Evolutionary conservation across 2,329 filamentous ascomycete species (phyloP).

Genomic region (Hymenoscyphus scutula): DNA sequence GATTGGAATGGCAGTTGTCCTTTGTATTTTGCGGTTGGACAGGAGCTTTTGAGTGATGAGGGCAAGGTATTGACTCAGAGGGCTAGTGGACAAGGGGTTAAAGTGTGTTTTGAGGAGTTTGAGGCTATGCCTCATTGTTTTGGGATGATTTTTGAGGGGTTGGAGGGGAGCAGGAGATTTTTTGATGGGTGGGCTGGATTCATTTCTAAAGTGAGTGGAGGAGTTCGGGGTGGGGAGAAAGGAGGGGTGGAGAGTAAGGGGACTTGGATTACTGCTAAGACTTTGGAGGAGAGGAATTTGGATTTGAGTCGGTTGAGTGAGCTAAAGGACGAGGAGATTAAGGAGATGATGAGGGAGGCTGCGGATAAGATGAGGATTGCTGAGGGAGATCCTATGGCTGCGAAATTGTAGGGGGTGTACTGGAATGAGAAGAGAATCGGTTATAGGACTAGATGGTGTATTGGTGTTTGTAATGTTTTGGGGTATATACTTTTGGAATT

Average conservation of each 20-base stretch:
- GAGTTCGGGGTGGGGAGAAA: not conserved
- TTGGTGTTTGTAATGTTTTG: not conserved
- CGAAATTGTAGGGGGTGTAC: not conserved
- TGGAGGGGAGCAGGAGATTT: conserved; percentile 49
- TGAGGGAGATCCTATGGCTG: not conserved
- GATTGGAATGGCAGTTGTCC: conserved; percentile 65
- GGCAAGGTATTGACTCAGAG: conserved; percentile 57
- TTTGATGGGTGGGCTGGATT: conserved; percentile 57
- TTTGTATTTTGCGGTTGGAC: conserved; percentile 65
- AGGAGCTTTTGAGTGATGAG: conserved; percentile 72
- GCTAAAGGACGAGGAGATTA: conserved; percentile 41
- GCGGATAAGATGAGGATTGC: conserved; percentile 19
- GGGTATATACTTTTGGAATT: too few relatives aligned
- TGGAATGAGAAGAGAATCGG: not conserved
- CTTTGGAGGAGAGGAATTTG: not conserved
- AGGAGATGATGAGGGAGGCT: conserved; percentile 37
- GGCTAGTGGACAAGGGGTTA: conserved; percentile 55
- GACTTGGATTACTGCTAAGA: not conserved
- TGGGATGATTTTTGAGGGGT: conserved; percentile 51
- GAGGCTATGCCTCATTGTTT: conserved; percentile 82
- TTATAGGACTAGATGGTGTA: not conserved
- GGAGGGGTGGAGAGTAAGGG: not conserved
- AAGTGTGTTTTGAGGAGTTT: conserved; percentile 67
- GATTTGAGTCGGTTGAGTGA: conserved; percentile 3
- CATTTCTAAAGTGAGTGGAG: conserved; percentile 36